phyloP scores from a whole-genome alignment of 2,329 filamentous ascomycete genomes.

The Pseudogymnoascus pannorum region DNA sequence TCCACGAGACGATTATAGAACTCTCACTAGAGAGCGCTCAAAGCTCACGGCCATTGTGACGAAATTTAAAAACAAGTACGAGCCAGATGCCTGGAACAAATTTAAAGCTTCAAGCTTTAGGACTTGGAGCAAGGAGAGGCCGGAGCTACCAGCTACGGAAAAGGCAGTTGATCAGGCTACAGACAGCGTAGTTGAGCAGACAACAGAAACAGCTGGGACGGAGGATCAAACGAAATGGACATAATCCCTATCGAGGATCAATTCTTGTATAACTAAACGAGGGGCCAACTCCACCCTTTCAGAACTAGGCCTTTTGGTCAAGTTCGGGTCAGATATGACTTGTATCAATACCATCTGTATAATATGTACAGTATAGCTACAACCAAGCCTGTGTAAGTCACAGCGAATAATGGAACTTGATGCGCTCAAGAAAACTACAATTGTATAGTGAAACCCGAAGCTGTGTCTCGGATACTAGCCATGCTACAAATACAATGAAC shows the following conservation, averaged over 20 bases:
- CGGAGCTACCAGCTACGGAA: conserved; percentile 8
- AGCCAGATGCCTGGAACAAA: conserved; percentile 7
- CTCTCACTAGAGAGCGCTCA: conserved; percentile 23
- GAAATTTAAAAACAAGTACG: conserved; percentile 20
- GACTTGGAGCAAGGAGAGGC: conserved; percentile 20
- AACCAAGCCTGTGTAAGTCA: neutral
- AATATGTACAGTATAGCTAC: neutral
- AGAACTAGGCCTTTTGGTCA: neutral
- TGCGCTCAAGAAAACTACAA: neutral
- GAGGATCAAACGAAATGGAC: neutral
- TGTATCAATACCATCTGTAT: neutral
- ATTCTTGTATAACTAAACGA: conserved; percentile 1
- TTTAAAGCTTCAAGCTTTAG: conserved; percentile 20
- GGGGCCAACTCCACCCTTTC: neutral
- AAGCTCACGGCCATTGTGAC: conserved; percentile 32
- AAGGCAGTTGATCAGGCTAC: neutral
- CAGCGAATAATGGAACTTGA: conserved; percentile 3
- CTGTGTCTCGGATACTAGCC: neutral
- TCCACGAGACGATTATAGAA: conserved; percentile 13
- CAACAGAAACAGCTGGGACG: neutral
- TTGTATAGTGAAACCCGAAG: neutral
- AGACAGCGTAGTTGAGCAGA: neutral
- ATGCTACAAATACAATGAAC: neutral
- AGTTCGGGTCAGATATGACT: conserved; percentile 3
- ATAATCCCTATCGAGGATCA: neutral